Conservation (phyloP, 192 early-diverging fungal genomes). For the Lunasporangiospora selenospora region DNA sequence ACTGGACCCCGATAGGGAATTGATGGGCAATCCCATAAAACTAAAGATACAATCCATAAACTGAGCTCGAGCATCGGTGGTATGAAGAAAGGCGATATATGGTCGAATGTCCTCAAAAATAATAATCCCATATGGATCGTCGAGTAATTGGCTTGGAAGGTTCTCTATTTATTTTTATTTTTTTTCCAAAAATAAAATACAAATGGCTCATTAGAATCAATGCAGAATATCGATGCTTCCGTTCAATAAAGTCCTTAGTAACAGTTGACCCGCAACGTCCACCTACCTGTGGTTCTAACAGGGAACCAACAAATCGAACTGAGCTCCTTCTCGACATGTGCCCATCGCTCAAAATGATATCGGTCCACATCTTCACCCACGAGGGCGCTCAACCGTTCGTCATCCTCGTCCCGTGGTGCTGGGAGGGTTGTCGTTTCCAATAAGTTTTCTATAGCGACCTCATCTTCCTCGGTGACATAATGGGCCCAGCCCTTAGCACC, state of each 20-base stretch:
- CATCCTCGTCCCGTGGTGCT: background rate
- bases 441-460: conserved; percentile 25
- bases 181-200: background rate
- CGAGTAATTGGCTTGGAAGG: conserved; percentile 37
- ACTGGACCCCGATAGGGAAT: conserved; percentile 38
- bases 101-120: conserved; percentile 61
- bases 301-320: conserved; percentile 31
- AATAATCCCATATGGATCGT: conserved; percentile 60
- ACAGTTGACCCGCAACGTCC: too few relatives aligned
- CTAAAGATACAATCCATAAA: conserved; percentile 57
- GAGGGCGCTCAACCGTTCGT: conserved; percentile 27
- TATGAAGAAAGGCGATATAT: conserved; percentile 51
- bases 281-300: conserved; percentile 32
- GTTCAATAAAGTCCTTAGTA: too few relatives aligned
- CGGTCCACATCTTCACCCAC: conserved; percentile 30
- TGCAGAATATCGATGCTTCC: conserved; percentile 15
- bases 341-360: conserved; percentile 26
- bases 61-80: conserved; percentile 45
- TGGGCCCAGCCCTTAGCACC: conserved; percentile 58
- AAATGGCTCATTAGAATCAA: too few relatives aligned
- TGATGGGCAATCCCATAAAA: conserved; percentile 56
- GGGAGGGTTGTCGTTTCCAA: conserved; percentile 12
- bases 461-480: conserved; percentile 40
- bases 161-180: too few relatives aligned
- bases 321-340: conserved; percentile 36